Conservation (phyloP, 306 rosid genomes). For the Castanea crenata region DNA sequence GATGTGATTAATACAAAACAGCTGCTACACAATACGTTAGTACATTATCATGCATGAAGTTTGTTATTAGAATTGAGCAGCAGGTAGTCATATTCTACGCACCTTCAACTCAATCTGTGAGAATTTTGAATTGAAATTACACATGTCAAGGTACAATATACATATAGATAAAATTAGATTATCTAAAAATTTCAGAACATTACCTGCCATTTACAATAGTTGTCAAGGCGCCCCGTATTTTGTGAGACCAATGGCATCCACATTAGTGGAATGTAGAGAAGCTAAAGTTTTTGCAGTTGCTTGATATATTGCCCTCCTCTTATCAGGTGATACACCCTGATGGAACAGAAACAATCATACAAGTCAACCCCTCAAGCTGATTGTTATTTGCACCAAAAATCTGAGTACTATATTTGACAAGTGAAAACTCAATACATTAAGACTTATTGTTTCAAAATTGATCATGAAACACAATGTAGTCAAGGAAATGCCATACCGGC, state of each 20-base stretch:
- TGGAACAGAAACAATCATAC: slow-evolving; percentile 8
- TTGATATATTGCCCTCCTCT: slow-evolving; percentile 63
- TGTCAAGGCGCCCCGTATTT: slow-evolving; percentile 67
- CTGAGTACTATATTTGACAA: background rate
- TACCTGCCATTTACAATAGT: slow-evolving; percentile 91
- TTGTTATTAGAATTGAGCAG: background rate
- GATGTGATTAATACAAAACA: background rate
- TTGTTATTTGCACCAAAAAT: background rate
- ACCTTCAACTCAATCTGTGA: background rate
- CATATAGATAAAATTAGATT: background rate
- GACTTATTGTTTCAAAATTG: background rate
- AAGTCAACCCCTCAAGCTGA: slow-evolving; percentile 23
- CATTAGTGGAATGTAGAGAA: slow-evolving; percentile 65
- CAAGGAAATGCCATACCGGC: slow-evolving; percentile 51
- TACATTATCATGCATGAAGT: background rate
- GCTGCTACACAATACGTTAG: background rate
- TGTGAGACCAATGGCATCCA: slow-evolving; percentile 76
- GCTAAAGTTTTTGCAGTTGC: slow-evolving; percentile 70
- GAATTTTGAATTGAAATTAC: background rate
- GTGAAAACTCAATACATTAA: too few species aligned
- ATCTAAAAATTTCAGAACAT: slow-evolving; percentile 3
- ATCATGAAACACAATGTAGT: background rate
- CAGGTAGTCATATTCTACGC: background rate
- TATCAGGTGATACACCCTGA: slow-evolving; percentile 70
- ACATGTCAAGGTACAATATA: background rate